A percentile compares a stretch with the other conserved stretches of the same genome.
These are phyloP conservation scores for Exidia glandulosa DNA, from an alignment of 768 basidiomycete genomes.

Conservation along the genomic window DNA sequence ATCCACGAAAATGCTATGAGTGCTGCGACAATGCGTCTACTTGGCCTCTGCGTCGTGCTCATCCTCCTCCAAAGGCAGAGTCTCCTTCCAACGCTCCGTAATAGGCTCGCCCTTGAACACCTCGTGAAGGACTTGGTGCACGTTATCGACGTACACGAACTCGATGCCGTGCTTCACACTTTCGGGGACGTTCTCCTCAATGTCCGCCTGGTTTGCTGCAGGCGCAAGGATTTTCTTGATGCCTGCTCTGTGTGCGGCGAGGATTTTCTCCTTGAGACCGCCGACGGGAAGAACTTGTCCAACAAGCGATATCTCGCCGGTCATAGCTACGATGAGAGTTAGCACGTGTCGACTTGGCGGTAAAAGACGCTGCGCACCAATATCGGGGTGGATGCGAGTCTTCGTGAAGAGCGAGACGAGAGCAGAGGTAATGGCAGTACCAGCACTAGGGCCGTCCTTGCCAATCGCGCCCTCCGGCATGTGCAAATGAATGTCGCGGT, in stretches of 20 bases:
- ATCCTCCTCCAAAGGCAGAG: conserved; percentile 29
- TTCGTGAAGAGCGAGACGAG: conserved; percentile 88
- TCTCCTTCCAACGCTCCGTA: conserved; percentile 59
- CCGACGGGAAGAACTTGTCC: conserved; percentile 96
- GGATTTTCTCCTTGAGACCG: conserved; percentile 90
- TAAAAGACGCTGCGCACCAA: conserved; percentile 43
- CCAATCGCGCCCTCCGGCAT: conserved; percentile 93
- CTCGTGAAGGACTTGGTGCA: conserved; percentile 79
- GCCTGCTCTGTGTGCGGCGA: conserved; percentile 92
- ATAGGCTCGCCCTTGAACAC: conserved; percentile 61
- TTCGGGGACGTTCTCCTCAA: conserved; percentile 93
- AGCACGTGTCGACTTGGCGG: background rate
- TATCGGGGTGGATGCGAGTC: conserved; percentile 73
- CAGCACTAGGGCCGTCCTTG: conserved; percentile 94
- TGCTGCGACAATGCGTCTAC: background rate
- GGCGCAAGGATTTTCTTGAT: conserved; percentile 88
- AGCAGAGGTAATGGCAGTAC: conserved; percentile 84
- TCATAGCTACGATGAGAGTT: conserved; percentile 59
- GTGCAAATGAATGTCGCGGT: conserved; percentile 87
- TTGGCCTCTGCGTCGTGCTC: background rate
- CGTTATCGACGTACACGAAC: conserved; percentile 92
- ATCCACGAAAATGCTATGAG: background rate
- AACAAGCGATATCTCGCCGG: conserved; percentile 92
- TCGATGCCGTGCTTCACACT: conserved; percentile 92
- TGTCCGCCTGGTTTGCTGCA: conserved; percentile 81